These are phyloP conservation scores for Medicago truncatula DNA, from an alignment of 306 rosid species.

Conservation along the genomic window DNA sequence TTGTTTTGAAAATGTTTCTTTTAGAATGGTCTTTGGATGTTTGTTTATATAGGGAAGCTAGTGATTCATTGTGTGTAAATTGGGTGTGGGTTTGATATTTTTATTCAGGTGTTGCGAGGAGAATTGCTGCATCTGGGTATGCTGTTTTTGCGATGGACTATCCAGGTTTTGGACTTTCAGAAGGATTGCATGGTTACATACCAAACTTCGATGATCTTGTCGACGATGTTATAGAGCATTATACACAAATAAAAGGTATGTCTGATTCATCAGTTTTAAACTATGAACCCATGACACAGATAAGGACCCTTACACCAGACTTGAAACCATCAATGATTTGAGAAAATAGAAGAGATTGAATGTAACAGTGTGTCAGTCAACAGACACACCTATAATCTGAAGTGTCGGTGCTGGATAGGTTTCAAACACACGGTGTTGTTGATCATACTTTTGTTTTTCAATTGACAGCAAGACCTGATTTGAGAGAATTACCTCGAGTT, in stretches of 20 bases:
- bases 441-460: conserved; percentile 35
- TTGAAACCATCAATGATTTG: neutral
- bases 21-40: neutral
- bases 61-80: neutral
- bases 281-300: neutral
- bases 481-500: conserved; percentile 68
- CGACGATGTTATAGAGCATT: conserved; percentile 76
- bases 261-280: neutral
- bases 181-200: conserved; percentile 86
- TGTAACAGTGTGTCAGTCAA: neutral
- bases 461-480: conserved; percentile 66
- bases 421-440: conserved; percentile 28
- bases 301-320: neutral
- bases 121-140: conserved; percentile 80
- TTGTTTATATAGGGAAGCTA: neutral
- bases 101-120: conserved; percentile 73
- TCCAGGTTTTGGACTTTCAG: conserved; percentile 94
- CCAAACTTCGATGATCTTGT: conserved; percentile 72
- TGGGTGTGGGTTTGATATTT: conserved; percentile 29
- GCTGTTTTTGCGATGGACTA: conserved; percentile 82
- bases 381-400: neutral
- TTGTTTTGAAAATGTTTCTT: conserved; percentile 3
- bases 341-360: conserved; percentile 7
- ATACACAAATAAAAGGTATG: conserved; percentile 72
- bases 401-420: neutral